phyloP scores from a whole-genome alignment of 352 stramenopile species.

The Pythium guiyangense region DNA sequence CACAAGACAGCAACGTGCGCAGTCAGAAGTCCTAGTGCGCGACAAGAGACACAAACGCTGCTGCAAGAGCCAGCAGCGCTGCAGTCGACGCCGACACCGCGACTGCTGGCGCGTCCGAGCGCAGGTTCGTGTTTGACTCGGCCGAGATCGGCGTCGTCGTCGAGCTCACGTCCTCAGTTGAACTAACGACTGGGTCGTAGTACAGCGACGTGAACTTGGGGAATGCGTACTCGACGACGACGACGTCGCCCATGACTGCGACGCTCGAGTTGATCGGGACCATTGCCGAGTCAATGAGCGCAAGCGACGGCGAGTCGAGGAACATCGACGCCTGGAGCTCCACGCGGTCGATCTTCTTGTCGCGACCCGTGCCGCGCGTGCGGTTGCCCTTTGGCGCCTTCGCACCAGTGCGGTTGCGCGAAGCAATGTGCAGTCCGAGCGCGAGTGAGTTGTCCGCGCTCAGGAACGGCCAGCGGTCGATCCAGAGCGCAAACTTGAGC shows the following conservation, averaged over 20 bases:
- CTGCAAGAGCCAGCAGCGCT: not conserved
- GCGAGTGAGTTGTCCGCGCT: slow-evolving; percentile 10
- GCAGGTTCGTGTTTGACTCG: not conserved
- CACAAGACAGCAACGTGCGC: too few relatives aligned
- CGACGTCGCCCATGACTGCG: not conserved
- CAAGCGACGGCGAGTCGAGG: slow-evolving; percentile 15
- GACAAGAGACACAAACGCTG: too few relatives aligned
- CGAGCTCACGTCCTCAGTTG: not conserved
- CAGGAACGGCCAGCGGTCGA: slow-evolving; percentile 27
- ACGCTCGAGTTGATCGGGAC: slow-evolving; percentile 6
- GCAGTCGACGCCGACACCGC: not conserved
- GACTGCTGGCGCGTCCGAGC: not conserved
- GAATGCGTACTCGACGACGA: slow-evolving; percentile 8
- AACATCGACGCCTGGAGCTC: slow-evolving; percentile 12
- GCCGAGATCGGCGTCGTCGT: not conserved
- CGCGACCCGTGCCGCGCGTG: not conserved
- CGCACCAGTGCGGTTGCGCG: not conserved
- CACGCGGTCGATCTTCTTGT: slow-evolving; percentile 14
- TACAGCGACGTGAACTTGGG: slow-evolving; percentile 7
- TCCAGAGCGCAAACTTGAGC: slow-evolving; percentile 38
- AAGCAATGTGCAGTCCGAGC: not conserved
- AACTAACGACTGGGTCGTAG: slow-evolving; percentile 8
- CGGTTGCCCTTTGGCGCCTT: not conserved
- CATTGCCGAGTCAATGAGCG: slow-evolving; percentile 5
- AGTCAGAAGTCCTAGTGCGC: too few relatives aligned